Evolutionary conservation across 345 rosid genomes (phyloP).

Genomic region (Melaleuca alternifolia): DNA sequence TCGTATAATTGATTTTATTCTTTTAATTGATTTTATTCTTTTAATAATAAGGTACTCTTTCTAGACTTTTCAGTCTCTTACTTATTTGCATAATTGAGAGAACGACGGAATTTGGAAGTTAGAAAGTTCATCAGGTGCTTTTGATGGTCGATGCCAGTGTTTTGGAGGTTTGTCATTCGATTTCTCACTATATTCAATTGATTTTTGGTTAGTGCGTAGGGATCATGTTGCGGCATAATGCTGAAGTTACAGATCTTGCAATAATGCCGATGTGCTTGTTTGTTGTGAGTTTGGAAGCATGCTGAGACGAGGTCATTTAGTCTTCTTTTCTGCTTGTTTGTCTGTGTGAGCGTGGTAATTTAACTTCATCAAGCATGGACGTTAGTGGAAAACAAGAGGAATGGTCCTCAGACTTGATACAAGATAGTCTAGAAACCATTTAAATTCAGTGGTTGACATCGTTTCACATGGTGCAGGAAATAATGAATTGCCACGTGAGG

Average conservation of each 20-base stretch:
- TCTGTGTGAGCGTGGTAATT: neutral
- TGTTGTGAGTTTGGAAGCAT: neutral
- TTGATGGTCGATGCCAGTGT: neutral
- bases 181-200: neutral
- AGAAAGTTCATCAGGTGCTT: neutral
- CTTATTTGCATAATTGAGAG: neutral
- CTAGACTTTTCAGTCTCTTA: neutral
- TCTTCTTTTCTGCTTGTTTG: neutral
- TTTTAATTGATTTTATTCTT: neutral
- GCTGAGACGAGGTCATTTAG: neutral
- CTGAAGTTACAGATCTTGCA: neutral
- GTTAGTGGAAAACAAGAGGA: neutral
- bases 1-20: neutral
- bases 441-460: neutral
- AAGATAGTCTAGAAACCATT: neutral
- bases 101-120: neutral
- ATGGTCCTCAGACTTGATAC: neutral
- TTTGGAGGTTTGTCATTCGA: neutral
- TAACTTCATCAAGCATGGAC: neutral
- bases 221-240: neutral
- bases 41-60: neutral
- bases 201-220: neutral
- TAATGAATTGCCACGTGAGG: neutral
- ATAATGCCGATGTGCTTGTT: neutral
- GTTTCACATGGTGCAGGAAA: neutral